Evolutionary conservation across 192 early-diverging fungal species (phyloP), one percentile per base, ranked within the genome.

Genomic region (Coemansia javaensis): DNA sequence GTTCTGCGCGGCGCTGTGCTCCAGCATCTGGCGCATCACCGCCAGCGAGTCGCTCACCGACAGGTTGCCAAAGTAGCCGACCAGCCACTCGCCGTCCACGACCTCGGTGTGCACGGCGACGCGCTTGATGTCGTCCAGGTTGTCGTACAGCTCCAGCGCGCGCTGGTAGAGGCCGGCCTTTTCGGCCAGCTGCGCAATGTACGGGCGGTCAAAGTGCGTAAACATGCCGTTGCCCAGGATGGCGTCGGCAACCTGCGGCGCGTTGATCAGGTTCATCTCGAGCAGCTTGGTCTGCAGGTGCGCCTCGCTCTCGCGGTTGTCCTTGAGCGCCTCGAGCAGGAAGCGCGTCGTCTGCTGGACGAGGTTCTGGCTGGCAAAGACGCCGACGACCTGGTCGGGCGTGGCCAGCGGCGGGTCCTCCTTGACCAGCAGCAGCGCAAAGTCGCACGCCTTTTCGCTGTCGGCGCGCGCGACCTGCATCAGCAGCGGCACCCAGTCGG

Each of bases 161-260:
- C 93, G 77, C 75, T 99, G 96, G 65, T 87, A 94, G 24, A 99
- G 75, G 13, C 94, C 94, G 27, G 96, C 94, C 82, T 97, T 99
- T 70, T 99, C 96, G 59, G 93, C 97, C 47, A 99, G 82, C 37
- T 77, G 65, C 12, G 90, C 96, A 60, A 99, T 87, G 44, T 90
- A 85, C 9, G 86, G 79, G 12, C 88, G 83, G 63, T 99, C 96
- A 66, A 97, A 99, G 59, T 96, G 89, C 21, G 85, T 87, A 63
- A 99, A 91, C 85, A 95, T 90, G 53, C 90, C 80, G 61, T 96
- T 96, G 32, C 93, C 87, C 20, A 99, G 63, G 53, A 99, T 99
- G 38, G 96, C 96, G 66, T 99, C 96, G 13, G 96, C 96, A 15
- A 99, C 96, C 56, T 97, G 96, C 24, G 96, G 96, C 14, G 92